Evolutionary conservation across 306 rosid species (phyloP), one percentile per base, ranked within the genome.

Genomic region (Lotus japonicus): DNA sequence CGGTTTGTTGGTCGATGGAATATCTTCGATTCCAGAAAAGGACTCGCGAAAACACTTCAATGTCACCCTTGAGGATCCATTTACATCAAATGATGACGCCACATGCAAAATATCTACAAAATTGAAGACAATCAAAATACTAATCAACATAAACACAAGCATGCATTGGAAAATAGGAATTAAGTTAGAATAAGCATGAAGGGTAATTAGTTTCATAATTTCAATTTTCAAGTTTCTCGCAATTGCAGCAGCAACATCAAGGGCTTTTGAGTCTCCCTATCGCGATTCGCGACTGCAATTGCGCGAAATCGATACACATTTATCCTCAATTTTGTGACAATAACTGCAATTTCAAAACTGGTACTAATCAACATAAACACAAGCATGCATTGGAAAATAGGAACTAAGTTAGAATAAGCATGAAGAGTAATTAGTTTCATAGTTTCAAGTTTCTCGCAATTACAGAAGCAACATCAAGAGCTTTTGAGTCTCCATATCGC

Each of bases 21-120:
- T 79, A 80, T 90, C 90, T 11, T 78, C 97, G 35, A 90, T 60
- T 68, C 83, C 87, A 42, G 55, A 57, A 42, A 85, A 90, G 28
- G 83, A 84, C 61, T 82, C 80, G 5, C 76, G 68, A 51, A 88
- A 94, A 73, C 98, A 94, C 73, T 71, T 90, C 45, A 90, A 55
- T 26, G 63, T 84, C 54, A 86, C 38, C 68, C 67, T 79, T 36
- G 84, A 77, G 13, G 84, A 75, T 71, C 73, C 86, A 12, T 33
- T 46, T 33, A 55, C 72, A 43, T 57, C 54, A 26, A 84, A 70
- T 11, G 87, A 83, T 39, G 85, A 83, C 33, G 85, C 96, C 51
- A 81, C 80, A 35, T 76, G 79, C 42, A 70, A 70, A 82, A 94
- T 38, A 85, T 94, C 98, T 94, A 88, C 36, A 9, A 35, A 15